These are phyloP conservation scores for Xerocomellus intermedius DNA, from an alignment of 768 basidiomycete species.

Conservation along the genomic window DNA sequence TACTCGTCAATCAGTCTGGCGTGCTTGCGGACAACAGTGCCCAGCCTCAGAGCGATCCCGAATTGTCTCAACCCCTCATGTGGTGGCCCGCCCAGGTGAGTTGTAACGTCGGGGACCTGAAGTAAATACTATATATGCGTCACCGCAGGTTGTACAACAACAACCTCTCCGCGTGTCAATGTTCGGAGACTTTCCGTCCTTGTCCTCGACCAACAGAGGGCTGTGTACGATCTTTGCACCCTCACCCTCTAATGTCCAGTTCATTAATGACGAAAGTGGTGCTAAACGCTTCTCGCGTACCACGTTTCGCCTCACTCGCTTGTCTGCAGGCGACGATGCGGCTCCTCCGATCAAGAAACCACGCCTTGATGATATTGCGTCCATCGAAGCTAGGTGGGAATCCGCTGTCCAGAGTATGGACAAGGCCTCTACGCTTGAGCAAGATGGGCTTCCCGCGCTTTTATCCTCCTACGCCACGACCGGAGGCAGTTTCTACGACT, in stretches of 20 bases:
- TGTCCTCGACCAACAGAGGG: constrained; percentile 24
- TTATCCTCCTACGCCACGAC: constrained; percentile 29
- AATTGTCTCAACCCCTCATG: constrained; percentile 25
- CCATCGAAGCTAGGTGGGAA: constrained; percentile 44
- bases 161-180: constrained; percentile 30
- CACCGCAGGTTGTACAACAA: constrained; percentile 24
- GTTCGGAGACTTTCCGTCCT: constrained; percentile 31
- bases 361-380: constrained; percentile 32
- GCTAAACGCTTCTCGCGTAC: constrained; percentile 43
- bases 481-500: constrained; percentile 22
- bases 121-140: constrained; percentile 7
- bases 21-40: constrained; percentile 32
- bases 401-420: constrained; percentile 48
- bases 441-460: constrained; percentile 50
- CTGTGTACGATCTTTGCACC: constrained; percentile 31
- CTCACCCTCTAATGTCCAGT: constrained; percentile 41
- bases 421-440: constrained; percentile 40
- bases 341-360: constrained; percentile 47
- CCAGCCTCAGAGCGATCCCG: constrained; percentile 24
- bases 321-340: not conserved
- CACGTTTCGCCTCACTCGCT: constrained; percentile 30
- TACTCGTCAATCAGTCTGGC: constrained; percentile 45
- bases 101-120: not conserved
- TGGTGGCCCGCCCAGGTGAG: constrained; percentile 78
- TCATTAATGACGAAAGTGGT: constrained; percentile 35